Evolutionary conservation across 202 grass and related monocot genomes (phyloP), one percentile per base, ranked within the genome.

Genomic region (Panicum virgatum): DNA sequence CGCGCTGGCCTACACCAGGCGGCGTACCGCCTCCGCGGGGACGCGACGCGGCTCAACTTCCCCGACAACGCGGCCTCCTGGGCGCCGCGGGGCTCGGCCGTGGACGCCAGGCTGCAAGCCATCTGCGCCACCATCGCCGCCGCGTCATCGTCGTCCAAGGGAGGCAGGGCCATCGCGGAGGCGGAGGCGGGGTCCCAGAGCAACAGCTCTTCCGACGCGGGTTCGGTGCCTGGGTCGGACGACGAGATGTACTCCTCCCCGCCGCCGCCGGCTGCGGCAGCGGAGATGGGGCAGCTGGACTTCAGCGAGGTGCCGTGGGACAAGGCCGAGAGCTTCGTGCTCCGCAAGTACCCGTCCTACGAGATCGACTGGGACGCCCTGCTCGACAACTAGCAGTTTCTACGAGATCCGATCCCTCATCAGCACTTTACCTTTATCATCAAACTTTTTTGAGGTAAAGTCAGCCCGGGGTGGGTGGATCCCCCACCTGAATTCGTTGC

Each of bases 321-420:
- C 39, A 85, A 88, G 69, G 69, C 77, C 5, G 89, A 84, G 82
- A 78, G 73, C 53, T 85, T 85, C 69, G 82, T 56, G 44, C 68
- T 91, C 58, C 78, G 9, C 60, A 91, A 88, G 78, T 88, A 88
- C 66, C 89, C 85, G 38, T 91, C 89, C 20, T 88, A 73, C 72
- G 89, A 91, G 85, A 91, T 88, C 52, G 89, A 91, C 62, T 88
- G 89, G 89, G 89, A 82, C 54, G 77, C 82, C 11, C 85, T 91
- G 29, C 89, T 91, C 62, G 36, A 82, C 71, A 81, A 57, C 37
- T 85, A 74, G 56, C 2, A 45, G 34, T 3, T 19, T 12, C 8
- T n/a, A n/a, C n/a, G n/a, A n/a, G n/a, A n/a, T n/a, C n/a, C n/a
- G n/a, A n/a, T n/a, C n/a, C n/a, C n/a, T n/a, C n/a, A n/a, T n/a